Evolutionary conservation across 768 basidiomycete genomes (phyloP).

Genomic region (Tricholoma hemisulphureum): DNA sequence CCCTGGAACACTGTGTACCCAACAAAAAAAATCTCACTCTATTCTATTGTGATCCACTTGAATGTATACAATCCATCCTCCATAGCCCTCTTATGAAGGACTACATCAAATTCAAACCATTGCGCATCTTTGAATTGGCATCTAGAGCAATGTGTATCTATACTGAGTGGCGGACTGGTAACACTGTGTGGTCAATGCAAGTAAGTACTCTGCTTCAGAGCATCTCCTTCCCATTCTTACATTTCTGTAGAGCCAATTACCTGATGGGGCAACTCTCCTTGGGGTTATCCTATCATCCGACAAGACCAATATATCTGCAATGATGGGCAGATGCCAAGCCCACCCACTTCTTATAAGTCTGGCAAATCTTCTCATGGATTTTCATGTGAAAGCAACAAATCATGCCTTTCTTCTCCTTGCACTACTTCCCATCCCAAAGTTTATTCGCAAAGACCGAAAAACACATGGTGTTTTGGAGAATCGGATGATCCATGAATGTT

Average conservation of each 20-base stretch:
- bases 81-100: constrained; percentile 23
- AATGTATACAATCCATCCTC: constrained; percentile 28
- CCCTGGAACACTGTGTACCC: constrained; percentile 9
- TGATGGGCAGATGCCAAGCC: constrained; percentile 11
- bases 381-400: constrained; percentile 12
- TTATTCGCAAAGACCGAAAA: constrained; percentile 2
- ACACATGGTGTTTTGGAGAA: constrained; percentile 23
- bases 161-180: constrained; percentile 20
- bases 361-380: constrained; percentile 12
- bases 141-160: constrained; percentile 14
- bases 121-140: constrained; percentile 10
- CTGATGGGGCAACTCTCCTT: constrained; percentile 12
- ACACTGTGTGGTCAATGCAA: constrained; percentile 22
- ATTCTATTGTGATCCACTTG: constrained; percentile 26
- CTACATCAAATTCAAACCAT: constrained; percentile 19
- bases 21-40: constrained; percentile 24
- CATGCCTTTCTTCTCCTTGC: constrained; percentile 18
- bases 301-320: constrained; percentile 16
- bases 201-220: not conserved
- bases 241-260: constrained; percentile 14
- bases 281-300: constrained; percentile 19
- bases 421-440: constrained; percentile 19
- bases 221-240: not conserved
- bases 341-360: constrained; percentile 16
- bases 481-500: constrained; percentile 25